Percentiles rank a stretch among this genome's conserved stretches.
Conservation (phyloP, 2,329 filamentous ascomycete species). For the Colletotrichum eleusines region DNA sequence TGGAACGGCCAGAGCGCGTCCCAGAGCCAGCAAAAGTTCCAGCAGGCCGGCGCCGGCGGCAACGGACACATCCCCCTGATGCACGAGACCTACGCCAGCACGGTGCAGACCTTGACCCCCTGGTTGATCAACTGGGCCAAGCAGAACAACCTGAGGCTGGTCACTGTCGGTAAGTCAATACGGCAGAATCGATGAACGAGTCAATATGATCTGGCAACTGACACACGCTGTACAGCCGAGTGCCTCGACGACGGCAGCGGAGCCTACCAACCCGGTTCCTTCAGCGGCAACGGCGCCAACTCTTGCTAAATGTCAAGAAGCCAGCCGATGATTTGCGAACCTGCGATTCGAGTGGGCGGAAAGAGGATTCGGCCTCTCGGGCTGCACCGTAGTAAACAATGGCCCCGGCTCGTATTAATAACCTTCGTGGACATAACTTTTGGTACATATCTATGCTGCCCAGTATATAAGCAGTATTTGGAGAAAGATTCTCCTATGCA, state of each 20-base stretch:
- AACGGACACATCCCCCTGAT: conserved; percentile 68
- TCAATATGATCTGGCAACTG: background rate
- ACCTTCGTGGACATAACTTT: background rate
- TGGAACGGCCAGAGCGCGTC: conserved; percentile 66
- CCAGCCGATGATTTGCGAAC: background rate
- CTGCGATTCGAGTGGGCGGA: rapidly evolving
- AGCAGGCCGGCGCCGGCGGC: conserved; percentile 55
- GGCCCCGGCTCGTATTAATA: background rate
- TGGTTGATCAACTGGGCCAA: conserved; percentile 65
- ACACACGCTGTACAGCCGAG: conserved; percentile 49
- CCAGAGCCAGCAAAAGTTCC: conserved; percentile 66
- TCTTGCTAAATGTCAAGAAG: background rate
- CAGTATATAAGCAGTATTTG: background rate
- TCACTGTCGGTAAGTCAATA: conserved; percentile 60
- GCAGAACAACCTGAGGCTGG: conserved; percentile 60
- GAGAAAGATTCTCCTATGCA: background rate
- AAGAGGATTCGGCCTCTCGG: background rate
- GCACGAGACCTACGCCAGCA: conserved; percentile 65
- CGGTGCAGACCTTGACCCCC: conserved; percentile 61
- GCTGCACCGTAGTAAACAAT: background rate
- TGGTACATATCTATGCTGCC: background rate
- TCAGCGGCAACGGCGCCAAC: conserved; percentile 48
- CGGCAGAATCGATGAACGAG: background rate
- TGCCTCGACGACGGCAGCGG: conserved; percentile 56
- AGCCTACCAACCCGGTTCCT: conserved; percentile 56